These are phyloP conservation scores for Fagus crenata DNA, from an alignment of 306 rosid genomes.

Conservation along the genomic window DNA sequence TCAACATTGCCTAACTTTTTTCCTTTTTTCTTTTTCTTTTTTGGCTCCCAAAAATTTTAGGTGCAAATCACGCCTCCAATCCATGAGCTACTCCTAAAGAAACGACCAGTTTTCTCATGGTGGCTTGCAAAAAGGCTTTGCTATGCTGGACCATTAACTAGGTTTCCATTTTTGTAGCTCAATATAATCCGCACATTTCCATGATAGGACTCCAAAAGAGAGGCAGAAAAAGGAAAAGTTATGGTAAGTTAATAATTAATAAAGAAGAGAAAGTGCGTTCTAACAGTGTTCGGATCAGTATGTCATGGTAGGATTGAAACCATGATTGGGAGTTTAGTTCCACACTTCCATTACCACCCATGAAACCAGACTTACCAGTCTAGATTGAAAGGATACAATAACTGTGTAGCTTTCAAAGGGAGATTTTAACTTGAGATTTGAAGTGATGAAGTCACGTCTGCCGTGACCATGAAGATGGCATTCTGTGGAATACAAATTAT, in stretches of 20 bases:
- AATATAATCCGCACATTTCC: neutral
- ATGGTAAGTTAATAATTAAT: neutral
- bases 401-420: neutral
- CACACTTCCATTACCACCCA: neutral
- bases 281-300: neutral
- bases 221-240: neutral
- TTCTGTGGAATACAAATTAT: too few relatives aligned
- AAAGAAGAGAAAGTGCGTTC: neutral
- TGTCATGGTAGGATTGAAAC: too few relatives aligned
- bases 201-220: neutral
- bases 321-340: neutral
- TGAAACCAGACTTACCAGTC: neutral
- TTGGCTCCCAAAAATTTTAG: neutral
- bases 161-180: conserved; percentile 18
- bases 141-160: conserved; percentile 14
- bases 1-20: too few relatives aligned
- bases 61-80: neutral
- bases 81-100: neutral
- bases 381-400: neutral
- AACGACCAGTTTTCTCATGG: neutral
- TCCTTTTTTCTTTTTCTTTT: neutral
- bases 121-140: neutral
- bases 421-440: neutral
- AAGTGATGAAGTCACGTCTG: neutral
- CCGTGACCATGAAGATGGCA: too few relatives aligned